Evolutionary conservation across 1,284 basidiomycete genomes (phyloP).

Genomic region (Exobasidium rhododendri): DNA sequence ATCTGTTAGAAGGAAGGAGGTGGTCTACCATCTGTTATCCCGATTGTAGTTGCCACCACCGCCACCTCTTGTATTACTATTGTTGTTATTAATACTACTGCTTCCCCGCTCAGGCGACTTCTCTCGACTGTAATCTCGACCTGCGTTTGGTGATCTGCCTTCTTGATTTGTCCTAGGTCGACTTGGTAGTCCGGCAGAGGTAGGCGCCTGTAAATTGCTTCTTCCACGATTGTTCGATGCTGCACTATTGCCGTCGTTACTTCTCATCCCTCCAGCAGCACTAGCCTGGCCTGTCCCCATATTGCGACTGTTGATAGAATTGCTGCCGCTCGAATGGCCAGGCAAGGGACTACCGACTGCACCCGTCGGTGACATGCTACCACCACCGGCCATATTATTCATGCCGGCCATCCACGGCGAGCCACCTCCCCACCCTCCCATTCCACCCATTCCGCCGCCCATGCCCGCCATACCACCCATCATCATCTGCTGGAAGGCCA

Average conservation of each 20-base stretch:
- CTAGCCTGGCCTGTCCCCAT: neutral
- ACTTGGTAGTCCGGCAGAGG: neutral
- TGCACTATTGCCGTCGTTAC: neutral
- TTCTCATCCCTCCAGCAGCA: neutral
- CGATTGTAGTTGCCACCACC: neutral
- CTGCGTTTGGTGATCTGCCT: neutral
- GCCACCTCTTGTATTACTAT: neutral
- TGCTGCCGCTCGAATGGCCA: too few relatives aligned
- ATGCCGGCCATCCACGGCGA: neutral
- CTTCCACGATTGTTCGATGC: neutral
- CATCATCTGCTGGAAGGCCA: constrained; percentile 53
- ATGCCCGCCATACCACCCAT: constrained; percentile 49
- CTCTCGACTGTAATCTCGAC: constrained; percentile 2
- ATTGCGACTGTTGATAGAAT: neutral
- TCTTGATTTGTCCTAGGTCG: neutral
- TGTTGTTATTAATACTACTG: too few relatives aligned
- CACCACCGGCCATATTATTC: neutral
- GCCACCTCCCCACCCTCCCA: constrained; percentile 44
- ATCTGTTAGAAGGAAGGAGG: too few relatives aligned
- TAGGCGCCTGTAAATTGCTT: neutral
- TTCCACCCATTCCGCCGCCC: constrained; percentile 52
- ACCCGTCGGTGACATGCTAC: neutral
- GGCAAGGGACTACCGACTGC: neutral
- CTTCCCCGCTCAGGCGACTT: neutral
- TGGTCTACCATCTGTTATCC: neutral